These are phyloP conservation scores for Syzygium aromaticum DNA, from an alignment of 345 rosid genomes.

Conservation along the genomic window DNA sequence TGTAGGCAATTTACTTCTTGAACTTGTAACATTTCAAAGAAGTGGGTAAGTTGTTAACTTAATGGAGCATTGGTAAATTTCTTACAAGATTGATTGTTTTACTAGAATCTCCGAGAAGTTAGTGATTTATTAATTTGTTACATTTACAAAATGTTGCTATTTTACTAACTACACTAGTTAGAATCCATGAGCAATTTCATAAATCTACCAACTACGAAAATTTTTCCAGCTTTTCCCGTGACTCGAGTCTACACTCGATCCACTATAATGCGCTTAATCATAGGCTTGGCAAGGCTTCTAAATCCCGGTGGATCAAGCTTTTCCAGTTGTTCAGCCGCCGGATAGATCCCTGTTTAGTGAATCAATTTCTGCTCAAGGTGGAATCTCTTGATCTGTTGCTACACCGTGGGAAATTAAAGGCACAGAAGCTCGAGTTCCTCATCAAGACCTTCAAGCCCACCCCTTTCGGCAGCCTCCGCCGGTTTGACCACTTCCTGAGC, in stretches of 20 bases:
- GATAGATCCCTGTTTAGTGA: background rate
- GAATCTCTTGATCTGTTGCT: too few relatives aligned
- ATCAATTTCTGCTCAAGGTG: too few relatives aligned
- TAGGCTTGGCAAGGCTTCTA: background rate
- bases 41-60: background rate
- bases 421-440: too few relatives aligned
- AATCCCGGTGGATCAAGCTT: background rate
- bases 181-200: fast-evolving
- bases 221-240: background rate
- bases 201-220: fast-evolving
- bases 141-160: background rate
- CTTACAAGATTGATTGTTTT: background rate
- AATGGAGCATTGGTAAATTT: background rate
- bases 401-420: too few relatives aligned
- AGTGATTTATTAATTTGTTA: background rate
- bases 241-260: background rate
- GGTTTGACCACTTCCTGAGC: background rate
- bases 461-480: too few relatives aligned
- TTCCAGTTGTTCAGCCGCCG: background rate
- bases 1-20: background rate
- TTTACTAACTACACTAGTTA: background rate
- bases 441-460: too few relatives aligned
- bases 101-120: background rate
- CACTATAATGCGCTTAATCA: background rate
- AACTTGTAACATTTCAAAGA: background rate